Evolutionary conservation across 345 rosid species (phyloP).

Genomic region (Mallotus nudiflorus): DNA sequence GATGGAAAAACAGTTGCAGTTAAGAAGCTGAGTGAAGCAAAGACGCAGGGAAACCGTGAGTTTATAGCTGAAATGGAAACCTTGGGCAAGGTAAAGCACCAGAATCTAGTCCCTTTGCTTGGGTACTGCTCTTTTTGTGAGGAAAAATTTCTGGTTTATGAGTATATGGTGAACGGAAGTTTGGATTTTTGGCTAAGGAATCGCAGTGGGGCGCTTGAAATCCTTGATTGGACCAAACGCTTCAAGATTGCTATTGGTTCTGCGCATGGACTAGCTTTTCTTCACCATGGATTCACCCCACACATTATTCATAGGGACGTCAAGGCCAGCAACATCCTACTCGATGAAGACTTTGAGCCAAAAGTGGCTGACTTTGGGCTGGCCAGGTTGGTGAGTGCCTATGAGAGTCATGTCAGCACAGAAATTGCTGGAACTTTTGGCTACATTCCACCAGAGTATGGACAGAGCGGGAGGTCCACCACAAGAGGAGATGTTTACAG

Average conservation of each 20-base stretch:
- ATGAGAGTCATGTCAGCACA: conserved; percentile 88
- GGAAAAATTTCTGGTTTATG: conserved; percentile 90
- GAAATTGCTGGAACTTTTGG: conserved; percentile 84
- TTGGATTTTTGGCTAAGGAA: conserved; percentile 81
- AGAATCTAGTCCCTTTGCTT: conserved; percentile 74
- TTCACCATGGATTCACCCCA: conserved; percentile 83
- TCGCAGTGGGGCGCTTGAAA: conserved; percentile 56
- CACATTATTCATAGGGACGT: conserved; percentile 93
- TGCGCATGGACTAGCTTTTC: conserved; percentile 78
- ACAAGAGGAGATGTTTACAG: conserved; percentile 87
- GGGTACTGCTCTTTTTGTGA: conserved; percentile 81
- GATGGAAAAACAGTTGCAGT: conserved; percentile 76
- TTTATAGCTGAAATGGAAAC: conserved; percentile 97
- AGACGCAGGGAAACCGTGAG: conserved; percentile 82
- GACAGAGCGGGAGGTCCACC: conserved; percentile 81
- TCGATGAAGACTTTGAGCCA: conserved; percentile 70
- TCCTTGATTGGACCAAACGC: conserved; percentile 80
- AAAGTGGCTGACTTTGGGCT: conserved; percentile 91
- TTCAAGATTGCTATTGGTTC: conserved; percentile 72
- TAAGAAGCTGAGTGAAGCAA: conserved; percentile 82
- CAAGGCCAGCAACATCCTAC: conserved; percentile 86
- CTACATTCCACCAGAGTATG: conserved; percentile 94
- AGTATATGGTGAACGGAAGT: conserved; percentile 91
- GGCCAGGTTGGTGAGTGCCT: conserved; percentile 88
- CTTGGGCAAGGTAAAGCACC: conserved; percentile 91